phyloP scores from a whole-genome alignment of 257 asterid genomes.

The Scutellaria baicalensis region DNA sequence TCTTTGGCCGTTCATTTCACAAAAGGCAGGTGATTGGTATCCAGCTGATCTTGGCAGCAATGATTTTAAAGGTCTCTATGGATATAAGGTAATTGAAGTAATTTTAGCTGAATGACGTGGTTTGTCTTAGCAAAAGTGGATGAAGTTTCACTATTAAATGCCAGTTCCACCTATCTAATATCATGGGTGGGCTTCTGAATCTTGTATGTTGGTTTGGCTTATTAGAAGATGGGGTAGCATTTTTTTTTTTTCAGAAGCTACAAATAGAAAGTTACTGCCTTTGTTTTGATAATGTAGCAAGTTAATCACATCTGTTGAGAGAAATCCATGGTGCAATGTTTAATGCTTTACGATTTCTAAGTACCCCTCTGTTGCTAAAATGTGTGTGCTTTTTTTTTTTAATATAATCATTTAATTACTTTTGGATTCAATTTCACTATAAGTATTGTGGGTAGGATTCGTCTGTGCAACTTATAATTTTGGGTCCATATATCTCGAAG shows the following conservation, averaged over 20 bases:
- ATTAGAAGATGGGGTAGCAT: too few relatives aligned
- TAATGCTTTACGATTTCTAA: not conserved
- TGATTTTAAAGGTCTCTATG: conserved; percentile 91
- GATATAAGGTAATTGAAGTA: conserved; percentile 61
- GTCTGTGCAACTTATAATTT: not conserved
- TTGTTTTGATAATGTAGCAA: not conserved
- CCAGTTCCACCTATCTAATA: not conserved
- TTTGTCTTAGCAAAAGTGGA: not conserved
- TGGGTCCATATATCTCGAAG: not conserved
- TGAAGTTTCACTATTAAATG: not conserved
- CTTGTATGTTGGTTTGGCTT: not conserved
- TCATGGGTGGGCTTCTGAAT: not conserved
- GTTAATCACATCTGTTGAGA: not conserved
- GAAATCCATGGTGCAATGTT: not conserved
- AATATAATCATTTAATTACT: too few relatives aligned
- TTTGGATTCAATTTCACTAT: too few relatives aligned
- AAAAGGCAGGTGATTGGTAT: conserved; percentile 83
- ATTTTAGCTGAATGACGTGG: not conserved
- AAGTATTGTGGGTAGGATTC: not conserved
- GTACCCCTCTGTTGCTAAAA: too few relatives aligned
- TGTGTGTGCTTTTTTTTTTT: too few relatives aligned
- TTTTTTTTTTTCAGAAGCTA: not conserved
- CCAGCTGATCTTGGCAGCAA: conserved; percentile 87
- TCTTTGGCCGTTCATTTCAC: conserved; percentile 87
- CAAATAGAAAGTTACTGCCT: not conserved